phyloP scores from a whole-genome alignment of 495 filamentous ascomycete species.

The Thermochaetoides thermophila region DNA sequence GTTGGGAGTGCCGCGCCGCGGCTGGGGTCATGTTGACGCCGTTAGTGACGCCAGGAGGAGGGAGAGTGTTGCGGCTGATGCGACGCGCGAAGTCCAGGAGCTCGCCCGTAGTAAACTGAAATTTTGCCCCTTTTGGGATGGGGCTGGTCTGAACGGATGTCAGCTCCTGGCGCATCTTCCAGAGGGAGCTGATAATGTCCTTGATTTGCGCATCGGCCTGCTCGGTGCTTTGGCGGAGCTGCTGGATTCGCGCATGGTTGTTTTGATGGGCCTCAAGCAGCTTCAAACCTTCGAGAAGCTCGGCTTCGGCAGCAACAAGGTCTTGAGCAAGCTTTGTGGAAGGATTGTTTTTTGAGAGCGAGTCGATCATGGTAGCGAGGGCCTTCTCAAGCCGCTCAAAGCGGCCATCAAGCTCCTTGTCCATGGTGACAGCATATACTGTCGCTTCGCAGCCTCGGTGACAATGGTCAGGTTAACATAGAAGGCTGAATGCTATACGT shows the following conservation, averaged over 20 bases:
- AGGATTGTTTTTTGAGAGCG: conserved; percentile 65
- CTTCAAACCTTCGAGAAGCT: conserved; percentile 43
- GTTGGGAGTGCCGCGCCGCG: conserved; percentile 3
- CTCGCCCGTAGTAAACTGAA: conserved; percentile 45
- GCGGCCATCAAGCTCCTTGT: conserved; percentile 39
- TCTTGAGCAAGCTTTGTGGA: conserved; percentile 45
- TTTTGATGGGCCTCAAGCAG: conserved; percentile 53
- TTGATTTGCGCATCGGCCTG: conserved; percentile 48
- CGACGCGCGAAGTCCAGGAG: conserved; percentile 57
- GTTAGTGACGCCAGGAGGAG: conserved; percentile 42
- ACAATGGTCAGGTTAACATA: too few species aligned
- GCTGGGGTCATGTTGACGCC: conserved; percentile 13
- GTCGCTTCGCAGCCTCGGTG: too few species aligned
- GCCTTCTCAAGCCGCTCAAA: conserved; percentile 57
- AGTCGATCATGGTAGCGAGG: conserved; percentile 51
- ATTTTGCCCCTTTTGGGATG: conserved; percentile 21
- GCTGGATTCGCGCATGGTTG: conserved; percentile 47
- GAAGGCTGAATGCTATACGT: too few species aligned
- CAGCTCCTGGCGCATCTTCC: conserved; percentile 52
- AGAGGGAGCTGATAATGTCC: conserved; percentile 42
- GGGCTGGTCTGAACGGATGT: conserved; percentile 39
- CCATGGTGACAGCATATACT: conserved; percentile 33
- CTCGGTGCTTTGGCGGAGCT: conserved; percentile 44
- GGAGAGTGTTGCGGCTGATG: conserved; percentile 58
- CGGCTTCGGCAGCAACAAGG: conserved; percentile 51